Evolutionary conservation across 352 stramenopile genomes (phyloP), one percentile per base, ranked within the genome.

Genomic region (Globisporangium perplexum): DNA sequence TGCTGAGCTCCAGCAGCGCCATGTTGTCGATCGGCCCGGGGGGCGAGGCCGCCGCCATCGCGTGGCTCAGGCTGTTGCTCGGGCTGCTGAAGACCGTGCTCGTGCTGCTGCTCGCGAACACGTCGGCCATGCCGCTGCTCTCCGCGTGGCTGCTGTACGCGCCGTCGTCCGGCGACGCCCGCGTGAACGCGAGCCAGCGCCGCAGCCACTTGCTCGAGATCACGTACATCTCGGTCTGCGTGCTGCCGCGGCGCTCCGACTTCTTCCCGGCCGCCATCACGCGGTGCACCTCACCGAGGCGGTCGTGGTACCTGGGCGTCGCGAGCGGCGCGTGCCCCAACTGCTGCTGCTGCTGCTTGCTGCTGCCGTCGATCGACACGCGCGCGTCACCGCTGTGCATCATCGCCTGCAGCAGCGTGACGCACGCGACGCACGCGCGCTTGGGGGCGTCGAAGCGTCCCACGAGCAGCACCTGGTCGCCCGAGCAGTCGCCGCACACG

Each of bases 401-500:
- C 72, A 90, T 82, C 36, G 68, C 66, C 50, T 78, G 68, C 35
- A 90, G 51, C 38, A 90, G 66, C 42, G 59, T 70, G 43, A 82
- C 75, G 55, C 79, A 90, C 18, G 77, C 79, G 24, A 71, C 63
- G 48, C 79, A 90, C 3, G 74, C 70, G 12, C 79, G 76, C 46
- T 83, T 77, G 26, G 79, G 74, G 0, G 64, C 61, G 24, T 69
- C 49, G 53, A 90, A 90, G 43, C 73, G 71, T 30, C 65, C 66
- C 12, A 65, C 64, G n/a, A 88, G 59, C 31, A 71, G 53, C 18
- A 84, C 74, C 47, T 83, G 73, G 59, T 87, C 79, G 39, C 66
- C 65, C 28, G 81, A 90, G 50, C 83, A 93, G 17, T 74, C 67
- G 44, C 79, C 77, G 46, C 83, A 93, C 38, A 93, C 72, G 44